Evolutionary conservation across 352 stramenopile genomes (phyloP).

Genomic region (Aphanomyces cochlioides): DNA sequence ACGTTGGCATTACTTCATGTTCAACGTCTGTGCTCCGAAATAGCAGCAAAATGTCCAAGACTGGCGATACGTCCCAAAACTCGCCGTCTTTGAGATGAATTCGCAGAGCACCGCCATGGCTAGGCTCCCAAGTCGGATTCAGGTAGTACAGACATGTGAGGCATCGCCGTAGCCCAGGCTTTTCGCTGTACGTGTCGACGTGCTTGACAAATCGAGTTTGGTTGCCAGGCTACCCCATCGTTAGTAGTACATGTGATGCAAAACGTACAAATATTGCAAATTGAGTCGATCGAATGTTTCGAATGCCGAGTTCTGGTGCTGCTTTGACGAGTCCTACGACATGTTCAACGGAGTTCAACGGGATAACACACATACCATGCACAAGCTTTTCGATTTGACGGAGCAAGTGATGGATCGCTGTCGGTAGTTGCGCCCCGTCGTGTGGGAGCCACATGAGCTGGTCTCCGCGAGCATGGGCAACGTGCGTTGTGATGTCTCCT

Average conservation of each 20-base stretch:
- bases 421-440: constrained; percentile 31
- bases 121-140: constrained; percentile 62
- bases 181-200: constrained; percentile 49
- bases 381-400: constrained; percentile 51
- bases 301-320: constrained; percentile 47
- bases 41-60: constrained; percentile 84
- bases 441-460: constrained; percentile 65
- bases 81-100: constrained; percentile 45
- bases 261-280: constrained; percentile 65
- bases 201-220: constrained; percentile 66
- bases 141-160: constrained; percentile 87
- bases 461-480: constrained; percentile 51
- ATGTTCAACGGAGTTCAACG: not conserved
- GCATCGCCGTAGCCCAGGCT: constrained; percentile 41
- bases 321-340: constrained; percentile 38
- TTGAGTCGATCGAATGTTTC: constrained; percentile 68
- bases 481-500: constrained; percentile 42
- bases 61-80: constrained; percentile 71
- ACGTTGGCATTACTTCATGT: constrained; percentile 85
- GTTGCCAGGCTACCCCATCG: constrained; percentile 49
- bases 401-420: constrained; percentile 45
- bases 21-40: constrained; percentile 90
- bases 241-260: too few species aligned
- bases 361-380: constrained; percentile 35
- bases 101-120: constrained; percentile 60